Evolutionary conservation across 2,329 filamentous ascomycete species (phyloP).

Genomic region (Penicillium sp.): DNA sequence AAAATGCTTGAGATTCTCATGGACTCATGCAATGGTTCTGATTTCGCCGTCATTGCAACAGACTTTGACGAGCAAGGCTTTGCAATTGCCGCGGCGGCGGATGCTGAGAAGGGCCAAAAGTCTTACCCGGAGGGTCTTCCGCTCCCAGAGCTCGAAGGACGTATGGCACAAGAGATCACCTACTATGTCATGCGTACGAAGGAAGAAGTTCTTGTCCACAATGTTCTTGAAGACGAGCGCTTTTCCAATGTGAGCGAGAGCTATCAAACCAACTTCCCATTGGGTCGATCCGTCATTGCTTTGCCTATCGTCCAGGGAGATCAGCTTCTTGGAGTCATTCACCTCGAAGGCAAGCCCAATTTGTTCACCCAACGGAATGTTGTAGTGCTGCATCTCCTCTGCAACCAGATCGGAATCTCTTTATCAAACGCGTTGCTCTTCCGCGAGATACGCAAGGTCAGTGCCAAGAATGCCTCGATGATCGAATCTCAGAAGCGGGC

Average conservation of each 20-base stretch:
- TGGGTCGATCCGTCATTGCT: slow-evolving; percentile 62
- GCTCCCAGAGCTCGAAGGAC: slow-evolving; percentile 59
- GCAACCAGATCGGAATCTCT: slow-evolving; percentile 66
- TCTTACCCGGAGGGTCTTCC: slow-evolving; percentile 58
- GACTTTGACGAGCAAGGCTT: slow-evolving; percentile 62
- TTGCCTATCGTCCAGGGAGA: slow-evolving; percentile 64
- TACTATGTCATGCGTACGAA: slow-evolving; percentile 64
- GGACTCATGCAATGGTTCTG: slow-evolving; percentile 62
- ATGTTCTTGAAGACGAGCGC: slow-evolving; percentile 64
- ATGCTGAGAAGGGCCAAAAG: slow-evolving; percentile 56
- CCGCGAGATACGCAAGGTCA: slow-evolving; percentile 61
- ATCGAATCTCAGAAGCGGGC: slow-evolving; percentile 66
- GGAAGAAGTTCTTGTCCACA: slow-evolving; percentile 65
- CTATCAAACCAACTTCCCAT: slow-evolving; percentile 57
- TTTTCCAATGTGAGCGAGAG: slow-evolving; percentile 62
- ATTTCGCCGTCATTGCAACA: slow-evolving; percentile 61
- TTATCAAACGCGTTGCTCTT: slow-evolving; percentile 66
- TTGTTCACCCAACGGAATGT: slow-evolving; percentile 63
- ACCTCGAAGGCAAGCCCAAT: slow-evolving; percentile 64
- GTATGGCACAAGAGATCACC: slow-evolving; percentile 62
- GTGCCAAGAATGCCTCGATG: slow-evolving; percentile 65
- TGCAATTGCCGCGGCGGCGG: slow-evolving; percentile 62
- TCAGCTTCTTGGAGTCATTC: slow-evolving; percentile 61
- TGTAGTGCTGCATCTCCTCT: slow-evolving; percentile 56
- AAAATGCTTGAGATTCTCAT: slow-evolving; percentile 67